Percentiles rank a stretch among this genome's conserved stretches.
Conservation (phyloP, 2,329 filamentous ascomycete species). For the Myriosclerotinia curreyana region DNA sequence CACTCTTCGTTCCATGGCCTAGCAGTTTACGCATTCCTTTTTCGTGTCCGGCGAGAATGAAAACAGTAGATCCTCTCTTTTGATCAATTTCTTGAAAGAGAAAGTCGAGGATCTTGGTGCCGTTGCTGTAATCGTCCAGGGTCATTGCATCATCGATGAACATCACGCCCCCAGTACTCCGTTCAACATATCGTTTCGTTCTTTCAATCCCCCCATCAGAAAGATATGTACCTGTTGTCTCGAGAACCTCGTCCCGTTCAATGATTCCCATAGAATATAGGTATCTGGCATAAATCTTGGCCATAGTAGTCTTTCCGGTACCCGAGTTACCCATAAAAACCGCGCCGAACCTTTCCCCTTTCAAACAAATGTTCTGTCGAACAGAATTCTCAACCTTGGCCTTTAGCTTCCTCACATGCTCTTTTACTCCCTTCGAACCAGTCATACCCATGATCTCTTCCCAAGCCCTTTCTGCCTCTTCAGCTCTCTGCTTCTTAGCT, state of each 20-base stretch:
- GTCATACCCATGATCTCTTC: constrained; percentile 53
- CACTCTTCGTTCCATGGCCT: constrained; percentile 55
- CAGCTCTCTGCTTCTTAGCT: constrained; percentile 34
- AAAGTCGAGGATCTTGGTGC: constrained; percentile 58
- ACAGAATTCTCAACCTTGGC: constrained; percentile 47
- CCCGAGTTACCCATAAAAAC: constrained; percentile 56
- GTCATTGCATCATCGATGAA: constrained; percentile 64
- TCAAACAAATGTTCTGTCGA: constrained; percentile 46
- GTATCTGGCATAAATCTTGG: constrained; percentile 64
- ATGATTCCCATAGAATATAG: constrained; percentile 59
- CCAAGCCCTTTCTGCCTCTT: constrained; percentile 44
- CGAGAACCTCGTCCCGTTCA: constrained; percentile 55
- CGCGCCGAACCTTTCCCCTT: constrained; percentile 48
- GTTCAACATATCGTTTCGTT: constrained; percentile 54
- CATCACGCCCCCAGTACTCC: constrained; percentile 64
- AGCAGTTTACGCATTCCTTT: constrained; percentile 74
- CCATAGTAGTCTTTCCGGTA: constrained; percentile 66
- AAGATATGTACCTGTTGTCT: constrained; percentile 64
- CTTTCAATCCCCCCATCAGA: constrained; percentile 58
- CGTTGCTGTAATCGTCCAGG: constrained; percentile 15
- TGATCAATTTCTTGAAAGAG: constrained; percentile 71
- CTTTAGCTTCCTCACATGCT: constrained; percentile 50
- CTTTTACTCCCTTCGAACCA: constrained; percentile 53
- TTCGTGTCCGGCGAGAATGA: constrained; percentile 69
- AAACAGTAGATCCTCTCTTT: constrained; percentile 62